Conservation (phyloP, 1,284 basidiomycete genomes). For the Trichosporon ovoides region DNA sequence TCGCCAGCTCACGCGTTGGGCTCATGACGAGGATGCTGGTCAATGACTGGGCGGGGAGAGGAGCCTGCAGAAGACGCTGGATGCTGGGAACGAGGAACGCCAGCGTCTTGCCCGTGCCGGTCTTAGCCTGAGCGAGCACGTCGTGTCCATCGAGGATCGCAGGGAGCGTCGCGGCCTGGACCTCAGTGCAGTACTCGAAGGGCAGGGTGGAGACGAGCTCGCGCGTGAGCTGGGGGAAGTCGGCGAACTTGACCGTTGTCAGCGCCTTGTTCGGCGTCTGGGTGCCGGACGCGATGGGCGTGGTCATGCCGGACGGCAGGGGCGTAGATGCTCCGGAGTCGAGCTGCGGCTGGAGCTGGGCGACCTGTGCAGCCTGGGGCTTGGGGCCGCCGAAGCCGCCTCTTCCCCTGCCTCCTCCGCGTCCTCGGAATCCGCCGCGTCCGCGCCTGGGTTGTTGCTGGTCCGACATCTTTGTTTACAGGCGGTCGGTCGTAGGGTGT, state of each 20-base stretch:
- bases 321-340: slow-evolving; percentile 5
- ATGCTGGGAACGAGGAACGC: slow-evolving; percentile 54
- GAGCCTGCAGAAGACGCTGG: slow-evolving; percentile 42
- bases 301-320: slow-evolving; percentile 12
- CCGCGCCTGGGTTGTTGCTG: background rate
- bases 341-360: background rate
- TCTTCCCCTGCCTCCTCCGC: background rate
- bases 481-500: background rate
- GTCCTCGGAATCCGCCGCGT: slow-evolving; percentile 3
- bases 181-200: slow-evolving; percentile 48
- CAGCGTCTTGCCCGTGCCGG: slow-evolving; percentile 55
- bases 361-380: slow-evolving; percentile 3
- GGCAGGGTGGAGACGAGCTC: slow-evolving; percentile 35
- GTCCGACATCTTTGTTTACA: slow-evolving; percentile 6
- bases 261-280: slow-evolving; percentile 4
- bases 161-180: slow-evolving; percentile 53
- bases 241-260: slow-evolving; percentile 22
- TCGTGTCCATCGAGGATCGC: slow-evolving; percentile 48
- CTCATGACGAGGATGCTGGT: slow-evolving; percentile 49
- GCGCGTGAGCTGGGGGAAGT: slow-evolving; percentile 22
- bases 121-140: slow-evolving; percentile 54
- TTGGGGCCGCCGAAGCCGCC: slow-evolving; percentile 4
- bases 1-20: slow-evolving; percentile 53
- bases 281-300: slow-evolving; percentile 7
- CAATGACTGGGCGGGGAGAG: slow-evolving; percentile 16